Conservation (phyloP, 1,139 yeast genomes). For the Meyerozyma smithsonii region DNA sequence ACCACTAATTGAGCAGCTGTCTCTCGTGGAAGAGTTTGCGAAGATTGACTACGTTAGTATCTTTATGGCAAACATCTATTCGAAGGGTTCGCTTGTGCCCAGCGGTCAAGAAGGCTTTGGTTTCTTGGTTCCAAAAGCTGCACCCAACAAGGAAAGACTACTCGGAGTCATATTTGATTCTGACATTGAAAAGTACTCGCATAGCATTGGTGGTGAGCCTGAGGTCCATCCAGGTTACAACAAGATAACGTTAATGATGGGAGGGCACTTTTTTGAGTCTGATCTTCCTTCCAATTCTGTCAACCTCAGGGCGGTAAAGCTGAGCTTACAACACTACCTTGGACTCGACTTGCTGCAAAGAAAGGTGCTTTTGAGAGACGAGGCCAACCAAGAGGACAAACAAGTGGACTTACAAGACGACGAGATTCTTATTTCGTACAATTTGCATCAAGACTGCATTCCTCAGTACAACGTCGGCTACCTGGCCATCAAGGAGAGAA, state of each 20-base stretch:
- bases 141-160: conserved; percentile 53
- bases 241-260: conserved; percentile 84
- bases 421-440: conserved; percentile 34
- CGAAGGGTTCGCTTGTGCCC: conserved; percentile 34
- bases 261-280: conserved; percentile 59
- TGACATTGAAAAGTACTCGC: conserved; percentile 56
- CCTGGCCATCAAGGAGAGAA: conserved; percentile 36
- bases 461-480: conserved; percentile 85
- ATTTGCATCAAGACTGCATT: conserved; percentile 51
- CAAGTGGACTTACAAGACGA: conserved; percentile 18
- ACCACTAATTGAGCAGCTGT: conserved; percentile 10
- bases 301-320: conserved; percentile 40
- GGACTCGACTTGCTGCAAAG: conserved; percentile 36
- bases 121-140: conserved; percentile 65
- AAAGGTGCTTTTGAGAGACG: conserved; percentile 26
- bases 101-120: conserved; percentile 69
- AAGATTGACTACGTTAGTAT: conserved; percentile 49
- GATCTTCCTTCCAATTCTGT: conserved; percentile 42
- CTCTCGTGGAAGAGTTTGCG: conserved; percentile 16
- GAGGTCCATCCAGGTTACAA: conserved; percentile 34
- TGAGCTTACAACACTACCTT: conserved; percentile 47
- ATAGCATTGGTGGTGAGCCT: conserved; percentile 18
- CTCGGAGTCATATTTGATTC: conserved; percentile 92
- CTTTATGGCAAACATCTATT: conserved; percentile 55
- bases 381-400: conserved; percentile 18